Evolutionary conservation across 352 stramenopile species (phyloP).

Genomic region (Pythium grandisporangium): DNA sequence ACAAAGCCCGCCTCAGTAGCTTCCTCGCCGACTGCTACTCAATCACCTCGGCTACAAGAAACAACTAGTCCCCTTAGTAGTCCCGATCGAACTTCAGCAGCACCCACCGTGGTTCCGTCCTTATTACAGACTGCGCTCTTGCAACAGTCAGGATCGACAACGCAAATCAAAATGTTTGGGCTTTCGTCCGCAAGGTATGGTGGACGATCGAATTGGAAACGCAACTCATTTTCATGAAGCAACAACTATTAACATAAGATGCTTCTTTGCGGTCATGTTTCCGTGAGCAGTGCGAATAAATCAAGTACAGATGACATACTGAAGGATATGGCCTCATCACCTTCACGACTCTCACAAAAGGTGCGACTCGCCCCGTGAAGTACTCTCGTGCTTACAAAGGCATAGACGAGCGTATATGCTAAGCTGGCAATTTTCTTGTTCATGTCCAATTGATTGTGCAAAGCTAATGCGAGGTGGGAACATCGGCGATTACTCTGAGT

Average conservation of each 20-base stretch:
- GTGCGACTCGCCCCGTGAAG: conserved; percentile 15
- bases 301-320: conserved; percentile 37
- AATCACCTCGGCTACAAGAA: conserved; percentile 2
- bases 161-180: conserved; percentile 33
- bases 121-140: conserved; percentile 59
- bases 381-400: no score
- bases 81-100: no score
- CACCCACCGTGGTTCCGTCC: conserved; percentile 24
- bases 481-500: conserved; percentile 72
- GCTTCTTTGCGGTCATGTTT: no score
- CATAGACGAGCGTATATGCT: no score
- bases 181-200: conserved; percentile 41
- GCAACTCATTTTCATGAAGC: conserved; percentile 39
- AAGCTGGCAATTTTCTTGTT: no score
- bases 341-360: conserved; percentile 56
- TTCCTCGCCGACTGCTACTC: background rate
- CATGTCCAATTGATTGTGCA: no score
- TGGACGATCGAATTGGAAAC: no score
- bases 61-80: conserved; percentile 14
- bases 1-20: conserved; percentile 9
- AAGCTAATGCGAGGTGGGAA: conserved; percentile 68
- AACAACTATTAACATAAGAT: no score
- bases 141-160: conserved; percentile 39
- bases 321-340: conserved; percentile 46
- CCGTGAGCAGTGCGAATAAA: no score